A percentile compares a stretch with the other conserved stretches of the same genome.
These are phyloP conservation scores for Diutina mesorugosa DNA, from an alignment of 1,139 yeast genomes.

Conservation along the genomic window DNA sequence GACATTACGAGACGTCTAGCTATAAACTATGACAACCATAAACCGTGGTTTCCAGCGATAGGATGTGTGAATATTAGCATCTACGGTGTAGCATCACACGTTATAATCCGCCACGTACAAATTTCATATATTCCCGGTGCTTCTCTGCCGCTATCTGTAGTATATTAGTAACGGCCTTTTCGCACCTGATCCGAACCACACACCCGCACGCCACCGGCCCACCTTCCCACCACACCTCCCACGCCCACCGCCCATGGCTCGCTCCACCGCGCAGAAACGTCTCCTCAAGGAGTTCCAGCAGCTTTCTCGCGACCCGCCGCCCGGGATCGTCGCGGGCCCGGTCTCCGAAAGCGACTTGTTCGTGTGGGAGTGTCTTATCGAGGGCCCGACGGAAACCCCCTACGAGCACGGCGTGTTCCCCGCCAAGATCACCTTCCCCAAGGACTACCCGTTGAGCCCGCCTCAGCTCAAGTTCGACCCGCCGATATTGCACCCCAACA, in stretches of 20 bases:
- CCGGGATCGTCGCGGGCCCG: slow-evolving; percentile 94
- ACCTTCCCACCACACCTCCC: slow-evolving; percentile 6
- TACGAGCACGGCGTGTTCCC: slow-evolving; percentile 91
- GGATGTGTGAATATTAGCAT: no score
- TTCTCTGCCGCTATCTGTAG: no score
- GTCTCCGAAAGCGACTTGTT: slow-evolving; percentile 68
- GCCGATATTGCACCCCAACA: slow-evolving; percentile 82
- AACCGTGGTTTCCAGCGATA: no score
- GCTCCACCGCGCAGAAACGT: slow-evolving; percentile 72
- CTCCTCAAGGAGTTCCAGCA: slow-evolving; percentile 84
- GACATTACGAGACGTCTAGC: no score
- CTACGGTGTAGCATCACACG: no score
- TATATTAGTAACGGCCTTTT: not conserved
- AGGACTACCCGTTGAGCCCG: slow-evolving; percentile 86
- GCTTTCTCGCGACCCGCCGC: slow-evolving; percentile 76
- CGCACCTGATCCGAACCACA: not conserved
- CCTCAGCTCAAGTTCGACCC: slow-evolving; percentile 78
- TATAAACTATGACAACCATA: no score
- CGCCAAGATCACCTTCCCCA: slow-evolving; percentile 71
- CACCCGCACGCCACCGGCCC: slow-evolving; percentile 4
- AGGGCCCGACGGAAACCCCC: slow-evolving; percentile 89
- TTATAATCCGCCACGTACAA: no score
- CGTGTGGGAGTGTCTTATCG: slow-evolving; percentile 82
- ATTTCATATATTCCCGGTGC: no score
- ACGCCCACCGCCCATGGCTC: slow-evolving; percentile 18